These are phyloP conservation scores for Vachellia collinsii DNA, from an alignment of 306 rosid species.

Conservation along the genomic window DNA sequence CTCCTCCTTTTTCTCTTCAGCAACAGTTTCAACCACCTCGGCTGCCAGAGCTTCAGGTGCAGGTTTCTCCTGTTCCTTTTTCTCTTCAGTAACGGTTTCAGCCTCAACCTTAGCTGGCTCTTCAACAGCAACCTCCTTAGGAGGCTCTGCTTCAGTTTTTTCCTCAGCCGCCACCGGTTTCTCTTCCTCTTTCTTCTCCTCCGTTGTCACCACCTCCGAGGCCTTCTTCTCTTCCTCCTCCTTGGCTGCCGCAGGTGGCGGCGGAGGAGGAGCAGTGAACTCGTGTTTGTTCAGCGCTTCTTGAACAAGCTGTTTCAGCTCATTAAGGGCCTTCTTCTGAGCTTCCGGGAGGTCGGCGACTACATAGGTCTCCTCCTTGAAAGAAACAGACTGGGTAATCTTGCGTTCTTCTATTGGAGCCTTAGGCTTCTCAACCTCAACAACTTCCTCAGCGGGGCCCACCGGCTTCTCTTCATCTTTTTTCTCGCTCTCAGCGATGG, in stretches of 20 bases:
- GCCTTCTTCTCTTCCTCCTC: conserved; percentile 47
- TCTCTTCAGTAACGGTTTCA: conserved; percentile 9
- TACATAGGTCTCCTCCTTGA: conserved; percentile 89
- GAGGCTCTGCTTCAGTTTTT: conserved; percentile 18
- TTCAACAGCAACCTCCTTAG: conserved; percentile 1
- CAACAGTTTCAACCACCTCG: conserved; percentile 18
- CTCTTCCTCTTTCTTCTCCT: conserved; percentile 27
- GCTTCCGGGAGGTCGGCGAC: conserved; percentile 79
- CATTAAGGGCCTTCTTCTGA: conserved; percentile 83
- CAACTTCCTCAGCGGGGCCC: conserved; percentile 31
- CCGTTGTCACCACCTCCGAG: background rate
- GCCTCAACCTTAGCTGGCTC: conserved; percentile 37
- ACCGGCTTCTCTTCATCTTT: conserved; percentile 20
- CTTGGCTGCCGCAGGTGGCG: conserved; percentile 35
- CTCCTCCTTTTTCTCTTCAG: conserved; percentile 40
- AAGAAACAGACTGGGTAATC: conserved; percentile 75
- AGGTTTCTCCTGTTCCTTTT: background rate
- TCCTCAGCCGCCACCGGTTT: conserved; percentile 29
- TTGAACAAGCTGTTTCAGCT: conserved; percentile 67
- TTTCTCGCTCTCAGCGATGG: conserved; percentile 33
- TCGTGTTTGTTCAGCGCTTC: conserved; percentile 78
- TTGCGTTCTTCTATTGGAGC: conserved; percentile 17
- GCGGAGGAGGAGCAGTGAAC: conserved; percentile 54
- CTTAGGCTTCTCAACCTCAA: conserved; percentile 41
- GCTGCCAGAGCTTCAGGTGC: background rate